These are phyloP conservation scores for Scleroderma bovista DNA, from an alignment of 768 basidiomycete genomes.

Conservation along the genomic window DNA sequence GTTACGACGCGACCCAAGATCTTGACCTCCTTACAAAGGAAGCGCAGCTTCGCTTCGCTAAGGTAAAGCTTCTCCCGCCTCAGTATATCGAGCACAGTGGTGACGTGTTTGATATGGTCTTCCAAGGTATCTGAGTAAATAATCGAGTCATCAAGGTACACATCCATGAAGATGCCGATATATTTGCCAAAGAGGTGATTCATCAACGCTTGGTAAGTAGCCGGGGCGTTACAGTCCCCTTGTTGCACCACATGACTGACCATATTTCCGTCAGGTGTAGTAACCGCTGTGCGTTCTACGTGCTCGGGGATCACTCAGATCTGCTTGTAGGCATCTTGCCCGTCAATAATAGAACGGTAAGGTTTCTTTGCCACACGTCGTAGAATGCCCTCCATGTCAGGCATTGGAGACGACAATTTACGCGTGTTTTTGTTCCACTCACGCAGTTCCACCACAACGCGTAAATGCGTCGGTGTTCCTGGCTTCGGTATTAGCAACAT, in stretches of 20 bases:
- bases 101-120: slow-evolving; percentile 26
- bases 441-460: no score
- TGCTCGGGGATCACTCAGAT: slow-evolving; percentile 3
- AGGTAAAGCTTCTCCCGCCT: slow-evolving; percentile 32
- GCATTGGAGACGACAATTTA: no score
- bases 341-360: no score
- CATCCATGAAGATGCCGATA: slow-evolving; percentile 1
- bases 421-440: no score
- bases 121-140: slow-evolving; percentile 11
- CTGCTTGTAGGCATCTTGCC: no score
- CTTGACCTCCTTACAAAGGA: slow-evolving; percentile 26
- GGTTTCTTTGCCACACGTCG: no score
- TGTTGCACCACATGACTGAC: slow-evolving; percentile 18
- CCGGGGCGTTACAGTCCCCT: slow-evolving; percentile 34
- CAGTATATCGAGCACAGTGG: slow-evolving; percentile 30
- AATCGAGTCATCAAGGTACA: slow-evolving; percentile 6
- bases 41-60: slow-evolving; percentile 28
- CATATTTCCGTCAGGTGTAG: slow-evolving; percentile 34
- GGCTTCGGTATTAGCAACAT: no score
- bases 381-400: no score
- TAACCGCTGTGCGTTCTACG: slow-evolving; percentile 26
- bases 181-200: slow-evolving; percentile 1
- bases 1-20: slow-evolving; percentile 33
- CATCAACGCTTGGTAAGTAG: slow-evolving; percentile 36
- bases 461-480: no score